phyloP scores from a whole-genome alignment of 495 filamentous ascomycete genomes.

The Aspergillus coremiiformis region DNA sequence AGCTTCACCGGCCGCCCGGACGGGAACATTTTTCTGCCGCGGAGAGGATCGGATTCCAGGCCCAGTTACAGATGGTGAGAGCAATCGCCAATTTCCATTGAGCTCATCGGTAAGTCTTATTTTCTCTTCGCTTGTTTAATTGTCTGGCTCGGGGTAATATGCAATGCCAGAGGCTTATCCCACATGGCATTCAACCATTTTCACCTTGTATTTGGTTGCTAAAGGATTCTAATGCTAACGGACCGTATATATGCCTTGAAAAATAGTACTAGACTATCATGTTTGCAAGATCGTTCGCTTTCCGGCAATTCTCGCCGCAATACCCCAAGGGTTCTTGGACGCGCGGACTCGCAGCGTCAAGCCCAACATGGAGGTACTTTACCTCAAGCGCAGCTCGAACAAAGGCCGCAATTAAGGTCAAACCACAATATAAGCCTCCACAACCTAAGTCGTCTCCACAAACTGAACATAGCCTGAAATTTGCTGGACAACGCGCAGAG shows the following conservation, averaged over 20 bases:
- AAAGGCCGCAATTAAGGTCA: constrained; percentile 14
- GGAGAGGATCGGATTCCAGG: constrained; percentile 13
- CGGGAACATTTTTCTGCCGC: constrained; percentile 45
- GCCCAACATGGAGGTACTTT: constrained; percentile 28
- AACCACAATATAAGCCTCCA: constrained; percentile 7
- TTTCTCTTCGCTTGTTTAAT: background rate
- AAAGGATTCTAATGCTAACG: background rate
- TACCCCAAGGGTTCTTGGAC: constrained; percentile 17
- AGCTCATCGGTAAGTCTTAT: background rate
- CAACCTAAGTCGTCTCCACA: constrained; percentile 7
- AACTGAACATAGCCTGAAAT: constrained; percentile 20
- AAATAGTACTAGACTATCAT: constrained; percentile 22
- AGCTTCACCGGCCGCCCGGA: constrained; percentile 41
- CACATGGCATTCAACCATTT: background rate
- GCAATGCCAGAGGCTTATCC: background rate
- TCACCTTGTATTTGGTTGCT: background rate
- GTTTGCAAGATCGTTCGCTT: constrained; percentile 26
- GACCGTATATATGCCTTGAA: background rate
- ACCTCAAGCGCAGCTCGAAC: constrained; percentile 25
- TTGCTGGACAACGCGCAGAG: constrained; percentile 20
- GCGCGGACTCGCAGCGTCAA: constrained; percentile 6
- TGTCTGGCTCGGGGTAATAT: background rate
- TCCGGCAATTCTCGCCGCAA: constrained; percentile 24
- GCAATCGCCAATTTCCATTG: background rate
- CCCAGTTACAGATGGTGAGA: background rate